Evolutionary conservation across 495 filamentous ascomycete genomes (phyloP).

Genomic region (Jackrogersella multiformis): DNA sequence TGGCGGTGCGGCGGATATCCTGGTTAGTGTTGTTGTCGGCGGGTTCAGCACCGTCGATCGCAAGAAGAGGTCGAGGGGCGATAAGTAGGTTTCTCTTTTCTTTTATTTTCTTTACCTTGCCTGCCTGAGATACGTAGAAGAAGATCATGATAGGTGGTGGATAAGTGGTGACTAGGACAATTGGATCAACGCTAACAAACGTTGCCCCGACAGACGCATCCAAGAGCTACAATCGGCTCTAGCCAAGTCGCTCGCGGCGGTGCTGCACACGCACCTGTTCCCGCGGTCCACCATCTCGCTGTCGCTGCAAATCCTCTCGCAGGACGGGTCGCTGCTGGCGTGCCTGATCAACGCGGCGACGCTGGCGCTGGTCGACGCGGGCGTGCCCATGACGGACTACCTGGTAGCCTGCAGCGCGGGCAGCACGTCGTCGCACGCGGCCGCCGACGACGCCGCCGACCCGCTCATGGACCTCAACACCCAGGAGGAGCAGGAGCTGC

Average conservation of each 20-base stretch:
- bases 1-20: constrained; percentile 65
- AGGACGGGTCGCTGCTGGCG: constrained; percentile 91
- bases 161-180: too few relatives aligned
- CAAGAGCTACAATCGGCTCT: constrained; percentile 83
- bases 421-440: constrained; percentile 71
- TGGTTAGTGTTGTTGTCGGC: constrained; percentile 85
- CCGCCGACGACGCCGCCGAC: constrained; percentile 75
- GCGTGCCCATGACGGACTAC: constrained; percentile 92
- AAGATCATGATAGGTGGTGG: too few relatives aligned
- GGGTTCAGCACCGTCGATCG: constrained; percentile 90
- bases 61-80: constrained; percentile 73
- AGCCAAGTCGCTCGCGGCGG: constrained; percentile 73
- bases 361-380: constrained; percentile 91
- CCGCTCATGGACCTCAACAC: constrained; percentile 88
- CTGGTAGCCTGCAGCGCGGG: constrained; percentile 88
- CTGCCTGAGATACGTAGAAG: background rate
- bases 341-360: constrained; percentile 91
- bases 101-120: background rate
- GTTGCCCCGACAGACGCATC: constrained; percentile 67
- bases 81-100: constrained; percentile 68
- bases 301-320: constrained; percentile 83
- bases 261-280: constrained; percentile 85
- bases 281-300: constrained; percentile 87
- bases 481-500: constrained; percentile 89
- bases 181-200: background rate